Evolutionary conservation across 495 filamentous ascomycete species (phyloP).

Genomic region (Penicillium mononematosum): DNA sequence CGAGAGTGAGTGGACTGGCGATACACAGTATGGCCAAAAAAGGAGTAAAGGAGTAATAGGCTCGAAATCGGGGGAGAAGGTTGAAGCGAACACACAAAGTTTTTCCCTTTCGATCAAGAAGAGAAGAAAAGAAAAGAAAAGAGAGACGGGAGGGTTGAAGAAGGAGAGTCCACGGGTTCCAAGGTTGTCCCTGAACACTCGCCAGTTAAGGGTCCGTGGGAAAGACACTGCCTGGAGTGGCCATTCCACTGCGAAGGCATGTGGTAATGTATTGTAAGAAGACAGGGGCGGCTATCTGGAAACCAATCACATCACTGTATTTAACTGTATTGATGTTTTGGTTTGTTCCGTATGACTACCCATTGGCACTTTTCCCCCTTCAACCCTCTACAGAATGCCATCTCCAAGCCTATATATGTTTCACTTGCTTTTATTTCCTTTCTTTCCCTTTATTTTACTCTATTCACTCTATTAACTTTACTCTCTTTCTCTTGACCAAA

Average conservation of each 20-base stretch:
- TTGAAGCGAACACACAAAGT: background rate
- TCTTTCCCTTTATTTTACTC: background rate
- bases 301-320: background rate
- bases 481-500: background rate
- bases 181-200: too few relatives aligned
- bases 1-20: constrained; percentile 38
- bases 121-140: constrained; percentile 14
- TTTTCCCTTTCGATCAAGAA: constrained; percentile 5
- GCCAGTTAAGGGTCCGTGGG: constrained; percentile 1
- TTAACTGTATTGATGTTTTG: background rate
- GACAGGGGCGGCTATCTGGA: background rate
- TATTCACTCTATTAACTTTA: background rate
- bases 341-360: constrained; percentile 5
- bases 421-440: background rate
- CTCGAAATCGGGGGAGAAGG: constrained; percentile 13
- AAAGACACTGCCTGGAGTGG: background rate
- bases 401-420: background rate
- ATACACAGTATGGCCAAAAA: constrained; percentile 40
- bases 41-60: constrained; percentile 18
- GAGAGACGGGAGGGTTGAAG: constrained; percentile 21
- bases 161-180: constrained; percentile 5
- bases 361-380: background rate
- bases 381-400: background rate
- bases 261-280: constrained; percentile 7
- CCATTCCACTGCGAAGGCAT: constrained; percentile 3